A percentile compares a stretch with the other conserved stretches of the same genome.
Conservation (phyloP, 179 eudicot species). For the Carnegiea gigantea region DNA sequence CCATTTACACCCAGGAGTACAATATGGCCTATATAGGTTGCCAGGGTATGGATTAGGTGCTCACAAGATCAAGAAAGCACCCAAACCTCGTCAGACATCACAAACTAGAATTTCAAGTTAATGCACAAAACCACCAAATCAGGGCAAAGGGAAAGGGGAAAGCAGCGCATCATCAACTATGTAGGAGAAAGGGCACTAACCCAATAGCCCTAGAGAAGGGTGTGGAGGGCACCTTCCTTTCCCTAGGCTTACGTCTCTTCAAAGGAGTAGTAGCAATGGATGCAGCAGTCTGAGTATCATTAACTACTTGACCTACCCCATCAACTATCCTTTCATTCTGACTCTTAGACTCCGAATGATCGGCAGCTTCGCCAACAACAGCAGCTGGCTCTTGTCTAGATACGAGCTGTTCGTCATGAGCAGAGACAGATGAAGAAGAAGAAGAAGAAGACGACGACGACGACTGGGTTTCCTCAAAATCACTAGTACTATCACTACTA, state of each 20-base stretch:
- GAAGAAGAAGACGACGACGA: too few relatives aligned
- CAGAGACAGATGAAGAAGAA: background rate
- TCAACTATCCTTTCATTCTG: background rate
- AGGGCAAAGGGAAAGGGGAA: background rate
- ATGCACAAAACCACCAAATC: background rate
- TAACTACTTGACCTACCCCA: background rate
- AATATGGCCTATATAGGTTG: too few relatives aligned
- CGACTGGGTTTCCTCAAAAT: background rate
- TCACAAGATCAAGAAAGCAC: background rate
- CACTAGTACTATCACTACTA: background rate
- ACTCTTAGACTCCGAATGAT: background rate
- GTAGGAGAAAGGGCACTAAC: constrained; percentile 33
- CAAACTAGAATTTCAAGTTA: background rate
- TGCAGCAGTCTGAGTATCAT: background rate
- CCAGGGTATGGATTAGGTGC: background rate
- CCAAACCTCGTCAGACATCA: too few relatives aligned
- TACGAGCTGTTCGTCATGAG: background rate
- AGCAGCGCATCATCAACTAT: background rate
- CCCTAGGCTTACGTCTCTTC: constrained; percentile 66
- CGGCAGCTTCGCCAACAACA: background rate
- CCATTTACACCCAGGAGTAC: too few relatives aligned
- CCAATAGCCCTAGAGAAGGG: constrained; percentile 89
- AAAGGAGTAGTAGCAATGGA: background rate
- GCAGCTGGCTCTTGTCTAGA: constrained; percentile 8
- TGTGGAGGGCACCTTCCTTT: constrained; percentile 86